Evolutionary conservation across 148 eudicot genomes (phyloP).

Genomic region (Rhododendron molle): DNA sequence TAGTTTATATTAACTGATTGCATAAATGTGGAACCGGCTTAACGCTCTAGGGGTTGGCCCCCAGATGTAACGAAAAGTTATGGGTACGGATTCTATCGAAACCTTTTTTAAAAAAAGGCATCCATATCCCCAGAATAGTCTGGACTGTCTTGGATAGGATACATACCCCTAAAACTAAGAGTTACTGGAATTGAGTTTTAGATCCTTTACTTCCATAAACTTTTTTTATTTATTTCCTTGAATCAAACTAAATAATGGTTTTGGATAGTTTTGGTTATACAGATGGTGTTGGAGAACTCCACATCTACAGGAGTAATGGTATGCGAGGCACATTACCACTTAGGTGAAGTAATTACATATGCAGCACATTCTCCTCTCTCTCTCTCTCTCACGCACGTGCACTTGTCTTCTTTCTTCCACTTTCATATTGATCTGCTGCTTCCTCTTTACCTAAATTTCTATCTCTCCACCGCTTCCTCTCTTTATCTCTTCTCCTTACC

Average conservation of each 20-base stretch:
- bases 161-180: neutral
- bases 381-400: too few relatives aligned
- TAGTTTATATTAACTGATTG: neutral
- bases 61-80: neutral
- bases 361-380: neutral
- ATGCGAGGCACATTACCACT: neutral
- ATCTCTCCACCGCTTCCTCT: too few relatives aligned
- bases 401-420: too few relatives aligned
- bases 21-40: neutral
- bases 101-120: neutral
- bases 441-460: too few relatives aligned
- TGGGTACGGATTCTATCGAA: neutral
- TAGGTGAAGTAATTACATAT: neutral
- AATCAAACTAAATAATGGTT: neutral
- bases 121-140: neutral
- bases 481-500: neutral
- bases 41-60: neutral
- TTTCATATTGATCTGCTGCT: too few relatives aligned
- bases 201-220: neutral
- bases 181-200: neutral
- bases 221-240: neutral
- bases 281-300: neutral
- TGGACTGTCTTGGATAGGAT: neutral
- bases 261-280: neutral
- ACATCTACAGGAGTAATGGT: neutral